Evolutionary conservation across 2,329 filamentous ascomycete species (phyloP).

Genomic region (Microsporum audouinii): DNA sequence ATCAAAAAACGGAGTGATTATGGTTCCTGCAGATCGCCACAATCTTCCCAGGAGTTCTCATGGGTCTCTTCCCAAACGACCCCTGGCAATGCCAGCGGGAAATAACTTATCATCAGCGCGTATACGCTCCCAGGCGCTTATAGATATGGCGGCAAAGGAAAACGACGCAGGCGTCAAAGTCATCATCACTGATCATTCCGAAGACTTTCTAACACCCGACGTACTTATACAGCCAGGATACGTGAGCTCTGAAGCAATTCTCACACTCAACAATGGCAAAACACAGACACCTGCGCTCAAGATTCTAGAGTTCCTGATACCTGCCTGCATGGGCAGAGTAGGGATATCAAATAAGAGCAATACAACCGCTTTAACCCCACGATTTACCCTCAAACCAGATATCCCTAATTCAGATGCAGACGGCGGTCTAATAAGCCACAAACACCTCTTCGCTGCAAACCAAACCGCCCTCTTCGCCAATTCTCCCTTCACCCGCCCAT

Average conservation of each 20-base stretch:
- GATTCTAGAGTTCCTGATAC: constrained; percentile 33
- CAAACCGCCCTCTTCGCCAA: constrained; percentile 30
- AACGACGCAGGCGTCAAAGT: constrained; percentile 31
- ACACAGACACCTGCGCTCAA: constrained; percentile 17
- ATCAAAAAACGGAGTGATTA: constrained; percentile 27
- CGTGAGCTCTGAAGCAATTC: constrained; percentile 20
- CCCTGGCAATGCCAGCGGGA: constrained; percentile 31
- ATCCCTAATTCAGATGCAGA: constrained; percentile 33
- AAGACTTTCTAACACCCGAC: constrained; percentile 22
- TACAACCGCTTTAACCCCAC: constrained; percentile 17
- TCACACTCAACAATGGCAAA: constrained; percentile 6
- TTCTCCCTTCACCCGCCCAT: constrained; percentile 24
- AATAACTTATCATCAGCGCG: constrained; percentile 36
- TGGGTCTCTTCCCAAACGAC: constrained; percentile 31
- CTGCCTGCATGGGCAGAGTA: constrained; percentile 32
- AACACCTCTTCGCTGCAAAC: constrained; percentile 32
- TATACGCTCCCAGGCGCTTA: constrained; percentile 36
- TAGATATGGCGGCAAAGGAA: constrained; percentile 33
- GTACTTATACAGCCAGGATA: constrained; percentile 7
- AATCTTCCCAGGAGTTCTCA: constrained; percentile 34
- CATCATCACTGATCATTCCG: constrained; percentile 33
- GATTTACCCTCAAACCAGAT: constrained; percentile 34
- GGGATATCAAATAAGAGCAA: constrained; percentile 5
- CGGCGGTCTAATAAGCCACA: constrained; percentile 36
- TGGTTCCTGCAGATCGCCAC: constrained; percentile 31